Base-by-base conservation (phyloP, 495 filamentous ascomycete species). In the Penicillium angulare region DNA sequence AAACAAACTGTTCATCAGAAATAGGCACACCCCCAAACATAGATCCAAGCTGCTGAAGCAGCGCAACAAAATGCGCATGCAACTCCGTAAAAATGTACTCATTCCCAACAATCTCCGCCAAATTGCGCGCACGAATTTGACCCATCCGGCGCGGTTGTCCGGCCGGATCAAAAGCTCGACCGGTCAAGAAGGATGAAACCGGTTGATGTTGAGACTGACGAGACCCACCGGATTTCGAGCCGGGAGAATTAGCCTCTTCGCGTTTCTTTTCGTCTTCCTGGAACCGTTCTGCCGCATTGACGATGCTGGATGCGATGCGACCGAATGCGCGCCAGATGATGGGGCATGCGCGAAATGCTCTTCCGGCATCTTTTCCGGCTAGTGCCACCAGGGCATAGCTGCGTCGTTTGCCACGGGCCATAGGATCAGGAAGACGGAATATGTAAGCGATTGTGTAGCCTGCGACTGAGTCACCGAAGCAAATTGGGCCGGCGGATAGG, bases 371-470 rank as follows among this genome's bases (percentile, higher is more conserved):
- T 58, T 89, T 78, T 7, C 80, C 79, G 15, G 75, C 79, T 22
- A 96, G 82, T n/a, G 88, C 89, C 40, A 96, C 74, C 35, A 97
- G 79, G 34, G 92, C 90, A 68, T 97, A 97, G 34, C 88, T 86
- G 50, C 92, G 84, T 56, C 86, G 82, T 52, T 88, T 84, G 35
- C 92, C 92, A 29, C 92, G 89, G 15, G 92, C 90, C 70, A 91
- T 86, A 17, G 90, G 79, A 64, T 97, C 92, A 15, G 86, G 84
- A 8, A 96, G 86, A 18, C 89, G 89, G 65, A 97, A 96, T 59
- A 95, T 86, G 66, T 89, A 95, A 49, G 92, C 92, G 9, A 92
- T 92, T 3, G 92, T 95, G 69, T 92, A 95, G 36, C 92, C 92
- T 3, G 86, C 83, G 1, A 79, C 69, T 3, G 86, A 78, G 57